Conservation (phyloP, 2,329 filamentous ascomycete genomes). For the Lachnellula cervina region DNA sequence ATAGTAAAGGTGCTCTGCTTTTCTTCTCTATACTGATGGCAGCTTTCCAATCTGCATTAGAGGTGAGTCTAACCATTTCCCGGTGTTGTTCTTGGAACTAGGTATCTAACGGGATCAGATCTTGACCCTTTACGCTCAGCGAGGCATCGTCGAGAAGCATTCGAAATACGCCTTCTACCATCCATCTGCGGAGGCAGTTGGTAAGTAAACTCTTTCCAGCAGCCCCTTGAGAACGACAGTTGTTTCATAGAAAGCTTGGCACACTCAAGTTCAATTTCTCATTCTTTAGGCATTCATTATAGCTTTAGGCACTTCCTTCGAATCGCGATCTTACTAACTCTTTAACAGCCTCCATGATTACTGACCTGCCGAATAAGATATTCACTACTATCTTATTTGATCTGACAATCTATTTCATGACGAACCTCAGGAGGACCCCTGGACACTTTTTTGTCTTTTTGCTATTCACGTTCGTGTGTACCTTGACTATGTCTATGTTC, state of each 20-base stretch:
- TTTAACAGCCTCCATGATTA: conserved; percentile 66
- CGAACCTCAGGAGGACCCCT: conserved; percentile 68
- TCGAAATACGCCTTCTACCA: conserved; percentile 83
- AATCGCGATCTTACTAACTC: not conserved
- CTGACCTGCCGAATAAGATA: conserved; percentile 80
- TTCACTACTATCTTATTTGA: conserved; percentile 62
- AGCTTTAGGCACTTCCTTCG: too few species aligned
- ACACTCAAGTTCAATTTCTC: too few species aligned
- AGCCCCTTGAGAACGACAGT: not conserved
- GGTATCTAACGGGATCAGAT: conserved; percentile 45
- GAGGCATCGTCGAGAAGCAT: conserved; percentile 89
- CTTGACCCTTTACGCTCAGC: conserved; percentile 72
- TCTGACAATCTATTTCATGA: conserved; percentile 78
- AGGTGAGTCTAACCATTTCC: conserved; percentile 33
- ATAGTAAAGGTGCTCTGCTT: conserved; percentile 55
- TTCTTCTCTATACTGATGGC: conserved; percentile 66
- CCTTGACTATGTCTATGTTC: conserved; percentile 68
- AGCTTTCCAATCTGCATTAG: conserved; percentile 55
- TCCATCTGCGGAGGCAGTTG: conserved; percentile 79
- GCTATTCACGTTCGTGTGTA: conserved; percentile 26
- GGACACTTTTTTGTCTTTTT: conserved; percentile 80
- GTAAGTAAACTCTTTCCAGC: not conserved
- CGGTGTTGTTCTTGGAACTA: not conserved
- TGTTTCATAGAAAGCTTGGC: too few species aligned
- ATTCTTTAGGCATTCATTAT: too few species aligned